Conservation (phyloP, 2,329 filamentous ascomycete genomes). For the Amylocarpus encephaloides region DNA sequence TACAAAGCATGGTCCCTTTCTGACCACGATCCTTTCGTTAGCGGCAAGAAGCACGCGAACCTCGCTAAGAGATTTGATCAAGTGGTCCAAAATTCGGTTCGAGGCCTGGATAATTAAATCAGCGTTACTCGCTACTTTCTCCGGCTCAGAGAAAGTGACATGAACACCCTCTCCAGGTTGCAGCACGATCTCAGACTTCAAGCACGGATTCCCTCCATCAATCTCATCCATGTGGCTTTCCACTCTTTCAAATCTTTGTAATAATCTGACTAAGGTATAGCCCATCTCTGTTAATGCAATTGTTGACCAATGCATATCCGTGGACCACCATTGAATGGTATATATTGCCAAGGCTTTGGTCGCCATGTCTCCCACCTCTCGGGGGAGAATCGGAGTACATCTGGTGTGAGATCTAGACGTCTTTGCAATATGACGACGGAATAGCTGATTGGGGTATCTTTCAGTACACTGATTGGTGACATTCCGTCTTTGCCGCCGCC, state of each 20-base stretch:
- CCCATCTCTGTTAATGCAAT: slow-evolving; percentile 70
- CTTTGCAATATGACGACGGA: slow-evolving; percentile 68
- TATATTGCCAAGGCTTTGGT: slow-evolving; percentile 62
- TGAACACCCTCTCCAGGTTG: slow-evolving; percentile 52
- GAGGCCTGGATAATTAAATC: background rate
- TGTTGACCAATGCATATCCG: slow-evolving; percentile 74
- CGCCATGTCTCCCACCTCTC: slow-evolving; percentile 61
- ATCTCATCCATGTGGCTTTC: slow-evolving; percentile 50
- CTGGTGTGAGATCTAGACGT: slow-evolving; percentile 54
- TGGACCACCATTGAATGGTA: slow-evolving; percentile 70
- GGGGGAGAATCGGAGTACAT: slow-evolving; percentile 45
- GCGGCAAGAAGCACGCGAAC: background rate
- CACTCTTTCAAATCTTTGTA: slow-evolving; percentile 64
- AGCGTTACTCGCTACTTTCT: background rate
- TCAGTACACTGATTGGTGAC: slow-evolving; percentile 57
- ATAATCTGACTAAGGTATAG: slow-evolving; percentile 64
- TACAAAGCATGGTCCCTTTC: too few relatives aligned
- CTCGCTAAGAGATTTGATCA: background rate
- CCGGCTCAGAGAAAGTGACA: slow-evolving; percentile 49
- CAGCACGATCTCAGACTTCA: slow-evolving; percentile 56
- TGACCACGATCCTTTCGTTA: background rate
- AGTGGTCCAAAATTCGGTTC: background rate
- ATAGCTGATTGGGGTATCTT: slow-evolving; percentile 61
- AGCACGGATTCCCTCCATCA: slow-evolving; percentile 46
- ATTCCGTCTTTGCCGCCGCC: slow-evolving; percentile 61